Base-by-base conservation (phyloP, 1,284 basidiomycete genomes). In the Xerocomus minutiporus region DNA sequence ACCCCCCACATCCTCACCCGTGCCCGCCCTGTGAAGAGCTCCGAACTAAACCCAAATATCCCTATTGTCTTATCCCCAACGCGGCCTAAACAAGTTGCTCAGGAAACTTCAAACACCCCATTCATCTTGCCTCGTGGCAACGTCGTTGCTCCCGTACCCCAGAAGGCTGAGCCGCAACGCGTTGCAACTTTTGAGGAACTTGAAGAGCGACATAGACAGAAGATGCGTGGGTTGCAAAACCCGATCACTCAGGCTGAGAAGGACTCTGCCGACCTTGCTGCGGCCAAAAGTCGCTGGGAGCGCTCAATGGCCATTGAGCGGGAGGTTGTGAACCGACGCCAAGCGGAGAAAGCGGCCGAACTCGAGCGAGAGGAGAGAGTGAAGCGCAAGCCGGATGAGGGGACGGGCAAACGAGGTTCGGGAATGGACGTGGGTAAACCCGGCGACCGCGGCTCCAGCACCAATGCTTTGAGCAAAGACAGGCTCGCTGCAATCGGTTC, bases 161-260 rank as follows among this genome's bases (percentile, higher is more conserved):
- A 79, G 59, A 71, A 73, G 23, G 73, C 76, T 4, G 67, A 73
- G 23, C 62, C 71, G 3, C 66, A 73, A 42, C 83, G 84, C 26
- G 77, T 81, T 40, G 77, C 79, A 48, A 89, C 89, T 3, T 89
- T 87, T 64, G 88, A 91, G 67, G 88, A 91, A 65, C 75, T 91
- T 42, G 83, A 81, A 49, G 88, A 88, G 61, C 76, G 89, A n/a
- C 88, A 91, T 61, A 80, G 86, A 52, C 83, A 88, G 71, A 89
- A 88, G 71, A 79, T 91, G 73, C 78, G 76, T 41, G 81, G 82
- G 64, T 65, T 91, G 61, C 88, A 91, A 68, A 82, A 75, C 31
- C 88, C 88, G 13, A 69, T 91, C 31, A 91, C 85, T 28, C 77
- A 80, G 59, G 84, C 83, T 0, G 81, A 84, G 69, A 82, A 80